These are phyloP conservation scores for Yamadazyma atmosphaerica DNA, from an alignment of 1,139 yeast genomes.

Conservation along the genomic window DNA sequence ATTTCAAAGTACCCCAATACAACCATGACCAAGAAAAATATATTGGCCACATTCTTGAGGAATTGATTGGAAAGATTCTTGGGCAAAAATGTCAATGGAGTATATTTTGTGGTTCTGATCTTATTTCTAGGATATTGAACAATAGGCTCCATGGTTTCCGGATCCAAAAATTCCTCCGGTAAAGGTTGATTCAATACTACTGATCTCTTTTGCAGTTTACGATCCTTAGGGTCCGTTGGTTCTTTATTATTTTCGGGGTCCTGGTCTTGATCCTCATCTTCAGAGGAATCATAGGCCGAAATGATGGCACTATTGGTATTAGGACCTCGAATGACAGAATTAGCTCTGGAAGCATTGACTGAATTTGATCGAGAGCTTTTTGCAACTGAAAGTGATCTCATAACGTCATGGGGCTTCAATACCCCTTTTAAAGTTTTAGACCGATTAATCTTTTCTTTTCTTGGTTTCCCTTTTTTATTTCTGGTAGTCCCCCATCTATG, in stretches of 20 bases:
- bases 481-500: conserved; percentile 92
- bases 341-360: conserved; percentile 11
- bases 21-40: conserved; percentile 52
- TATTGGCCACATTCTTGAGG: conserved; percentile 52
- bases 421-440: conserved; percentile 46
- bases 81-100: conserved; percentile 56
- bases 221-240: conserved; percentile 40
- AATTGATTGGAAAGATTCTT: conserved; percentile 53
- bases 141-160: conserved; percentile 32
- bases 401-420: conserved; percentile 18
- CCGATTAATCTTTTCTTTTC: conserved; percentile 42
- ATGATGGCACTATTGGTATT: conserved; percentile 20
- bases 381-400: conserved; percentile 10
- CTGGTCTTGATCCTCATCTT: conserved; percentile 19
- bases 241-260: conserved; percentile 23
- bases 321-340: conserved; percentile 15
- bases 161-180: conserved; percentile 62
- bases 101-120: conserved; percentile 60
- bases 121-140: conserved; percentile 51
- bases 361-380: conserved; percentile 8
- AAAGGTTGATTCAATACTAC: conserved; percentile 69
- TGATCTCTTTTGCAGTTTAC: conserved; percentile 47
- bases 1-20: conserved; percentile 54
- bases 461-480: conserved; percentile 70
- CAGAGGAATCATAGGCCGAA: conserved; percentile 29